phyloP scores from a whole-genome alignment of 2,329 filamentous ascomycete genomes.

The Aureobasidium sp. region DNA sequence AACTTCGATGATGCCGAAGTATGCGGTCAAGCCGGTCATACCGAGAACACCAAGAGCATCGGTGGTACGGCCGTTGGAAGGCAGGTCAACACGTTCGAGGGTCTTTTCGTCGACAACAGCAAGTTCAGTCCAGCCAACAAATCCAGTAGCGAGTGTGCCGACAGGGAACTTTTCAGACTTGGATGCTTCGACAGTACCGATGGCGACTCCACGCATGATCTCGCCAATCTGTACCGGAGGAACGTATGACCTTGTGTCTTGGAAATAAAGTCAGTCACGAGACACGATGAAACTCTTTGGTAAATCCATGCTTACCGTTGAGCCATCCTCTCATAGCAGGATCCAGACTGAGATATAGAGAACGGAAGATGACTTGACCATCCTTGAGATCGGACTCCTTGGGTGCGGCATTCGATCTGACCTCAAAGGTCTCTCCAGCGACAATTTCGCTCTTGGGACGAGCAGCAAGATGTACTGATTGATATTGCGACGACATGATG shows the following conservation, averaged over 20 bases:
- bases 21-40: conserved; percentile 77
- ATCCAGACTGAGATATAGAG: conserved; percentile 57
- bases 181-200: conserved; percentile 43
- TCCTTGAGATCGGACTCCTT: conserved; percentile 28
- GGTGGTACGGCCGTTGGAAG: conserved; percentile 27
- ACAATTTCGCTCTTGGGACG: conserved; percentile 30
- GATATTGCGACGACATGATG: conserved; percentile 23
- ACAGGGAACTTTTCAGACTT: conserved; percentile 33
- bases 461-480: conserved; percentile 29
- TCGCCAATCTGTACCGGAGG: conserved; percentile 48
- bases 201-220: conserved; percentile 41
- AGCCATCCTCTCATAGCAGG: conserved; percentile 60
- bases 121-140: conserved; percentile 47
- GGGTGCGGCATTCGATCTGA: conserved; percentile 26
- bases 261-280: neutral
- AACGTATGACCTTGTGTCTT: conserved; percentile 48
- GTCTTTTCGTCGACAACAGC: conserved; percentile 34
- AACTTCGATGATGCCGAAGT: conserved; percentile 77
- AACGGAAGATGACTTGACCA: conserved; percentile 53
- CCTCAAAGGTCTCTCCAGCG: conserved; percentile 27
- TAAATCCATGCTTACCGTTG: neutral
- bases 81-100: conserved; percentile 24
- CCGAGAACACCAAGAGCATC: conserved; percentile 47
- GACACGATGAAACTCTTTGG: too few species aligned
- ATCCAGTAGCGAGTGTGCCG: conserved; percentile 41